Base-by-base conservation (phyloP, 2,329 filamentous ascomycete species). In the Coleophoma crateriformis region DNA sequence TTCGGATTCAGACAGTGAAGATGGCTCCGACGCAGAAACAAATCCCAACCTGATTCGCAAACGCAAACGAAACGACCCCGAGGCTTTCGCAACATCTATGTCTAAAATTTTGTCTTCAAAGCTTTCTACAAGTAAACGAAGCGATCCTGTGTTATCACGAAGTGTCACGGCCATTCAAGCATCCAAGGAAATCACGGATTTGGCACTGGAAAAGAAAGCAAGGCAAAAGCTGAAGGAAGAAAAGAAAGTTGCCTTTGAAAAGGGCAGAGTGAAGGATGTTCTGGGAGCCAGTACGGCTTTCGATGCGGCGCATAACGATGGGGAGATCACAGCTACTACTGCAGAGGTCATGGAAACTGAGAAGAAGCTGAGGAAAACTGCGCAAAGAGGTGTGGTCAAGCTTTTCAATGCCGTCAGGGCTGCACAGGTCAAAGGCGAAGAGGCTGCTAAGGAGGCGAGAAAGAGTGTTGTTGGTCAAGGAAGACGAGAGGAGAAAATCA, bases 391-490 rank as follows among this genome's bases (percentile, higher is more conserved):
- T 80, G 94, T 99, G 38, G 86, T 97, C 20, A 95, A 92, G 74
- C 75, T 99, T 51, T 99, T 99, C 71, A 96, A 97, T 67, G 94
- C 94, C 0, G 90, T 99, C 33, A 78, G 92, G 41, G 89, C 89
- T 19, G 91, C 94, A 13, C 94, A 99, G 70, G 87, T 96, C 50
- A 88, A 91, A 68, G 91, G 87, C 2, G 81, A 85, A 51, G 84
- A 92, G 68, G 87, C 90, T 5, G 84, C 87, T 64, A 81, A 76
- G 67, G 80, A 81, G 57, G 78, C 82, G 45, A 80, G 81, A 68
- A 80, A 85, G 53, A 88, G 90, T 3, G 74, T 95, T 0, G 79
- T 96, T 33, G 92, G 92, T 2, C 82, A 90, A 62, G 80, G 79
- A 54, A 82, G 87, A 68, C 82, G 90, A 57, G 87, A 95, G 70